Evolutionary conservation across 352 stramenopile genomes (phyloP), one percentile per base, ranked within the genome.

Genomic region (Elongisporangium prolatum): DNA sequence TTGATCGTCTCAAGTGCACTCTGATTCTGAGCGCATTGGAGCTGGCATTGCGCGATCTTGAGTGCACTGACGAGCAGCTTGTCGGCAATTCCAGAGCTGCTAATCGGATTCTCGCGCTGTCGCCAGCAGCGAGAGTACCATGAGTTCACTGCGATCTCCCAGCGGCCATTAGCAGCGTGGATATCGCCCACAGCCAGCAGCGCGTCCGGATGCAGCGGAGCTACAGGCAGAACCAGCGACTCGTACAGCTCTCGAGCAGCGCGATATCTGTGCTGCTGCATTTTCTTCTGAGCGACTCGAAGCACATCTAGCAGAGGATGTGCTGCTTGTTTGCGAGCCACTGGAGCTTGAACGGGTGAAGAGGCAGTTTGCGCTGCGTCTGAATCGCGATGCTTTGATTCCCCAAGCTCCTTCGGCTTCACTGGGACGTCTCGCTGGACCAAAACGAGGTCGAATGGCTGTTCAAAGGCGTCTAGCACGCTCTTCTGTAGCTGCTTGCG

Each of bases 111-210:
- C 28, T 63, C 3, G 24, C 48, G 37, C 25, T 16, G 51, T 25
- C 48, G 51, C 22, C 34, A 59, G 54, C 44, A 48, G 25, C 40
- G 50, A 44, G 40, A 59, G 25, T 21, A 13, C 21, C 17, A 48
- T 54, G 54, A 52, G 10, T 64, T 57, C 17, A 64, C 68, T 3
- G 80, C 78, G 47, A 72, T 54, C 17, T 73, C 67, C 14, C 65
- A 77, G 8, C 68, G 69, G 2, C 63, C 70, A 57, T 76, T 86
- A 14, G 67, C 65, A 16, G 73, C 54, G 13, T 82, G 67, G 50
- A 89, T 83, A 20, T 85, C 64, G 13, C 77, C 80, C 38, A 89
- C 57, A 8, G 69, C 71, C 14, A 91, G 40, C 48, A 88, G 62
- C 18, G 72, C 80, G 24, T 88, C 72, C 0, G 61, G 40, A 52